Evolutionary conservation across 805 yeast genomes (phyloP).

Genomic region (Candida suzukii): DNA sequence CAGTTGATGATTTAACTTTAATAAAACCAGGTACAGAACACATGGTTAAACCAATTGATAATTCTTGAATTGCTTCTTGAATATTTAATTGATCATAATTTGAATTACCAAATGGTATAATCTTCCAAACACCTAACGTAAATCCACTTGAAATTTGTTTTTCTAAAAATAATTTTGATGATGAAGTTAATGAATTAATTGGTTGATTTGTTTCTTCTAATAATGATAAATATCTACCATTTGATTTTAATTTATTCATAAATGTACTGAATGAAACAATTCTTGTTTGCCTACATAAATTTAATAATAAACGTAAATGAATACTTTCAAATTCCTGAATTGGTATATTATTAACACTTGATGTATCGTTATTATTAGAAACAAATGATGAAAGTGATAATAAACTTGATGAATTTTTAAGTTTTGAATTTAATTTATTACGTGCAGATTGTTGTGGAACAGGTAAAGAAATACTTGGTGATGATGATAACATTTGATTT

Average conservation of each 20-base stretch:
- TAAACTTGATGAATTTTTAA: conserved; percentile 43
- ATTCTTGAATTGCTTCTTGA: conserved; percentile 38
- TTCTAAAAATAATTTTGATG: conserved; percentile 35
- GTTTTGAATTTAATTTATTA: conserved; percentile 45
- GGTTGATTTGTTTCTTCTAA: conserved; percentile 21
- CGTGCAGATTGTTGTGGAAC: conserved; percentile 49
- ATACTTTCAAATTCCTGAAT: conserved; percentile 25
- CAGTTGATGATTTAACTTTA: conserved; percentile 32
- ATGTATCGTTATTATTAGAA: conserved; percentile 3
- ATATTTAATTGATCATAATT: conserved; percentile 33
- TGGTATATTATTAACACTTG: conserved; percentile 21
- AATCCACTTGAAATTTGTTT: neutral
- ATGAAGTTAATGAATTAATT: conserved; percentile 25
- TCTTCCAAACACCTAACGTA: conserved; percentile 32
- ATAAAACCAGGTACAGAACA: conserved; percentile 35
- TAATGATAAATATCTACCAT: conserved; percentile 24
- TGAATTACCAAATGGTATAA: conserved; percentile 46
- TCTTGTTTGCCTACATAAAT: conserved; percentile 27
- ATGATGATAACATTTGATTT: conserved; percentile 9
- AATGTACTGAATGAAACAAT: conserved; percentile 26
- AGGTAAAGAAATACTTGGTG: conserved; percentile 45
- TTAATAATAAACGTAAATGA: conserved; percentile 26
- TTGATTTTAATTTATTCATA: conserved; percentile 13
- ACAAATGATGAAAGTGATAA: conserved; percentile 31
- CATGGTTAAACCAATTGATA: conserved; percentile 34